Percentiles rank a stretch among this genome's conserved stretches.
phyloP scores from a whole-genome alignment of 805 yeast species.

The Candida cerambycidarum region DNA sequence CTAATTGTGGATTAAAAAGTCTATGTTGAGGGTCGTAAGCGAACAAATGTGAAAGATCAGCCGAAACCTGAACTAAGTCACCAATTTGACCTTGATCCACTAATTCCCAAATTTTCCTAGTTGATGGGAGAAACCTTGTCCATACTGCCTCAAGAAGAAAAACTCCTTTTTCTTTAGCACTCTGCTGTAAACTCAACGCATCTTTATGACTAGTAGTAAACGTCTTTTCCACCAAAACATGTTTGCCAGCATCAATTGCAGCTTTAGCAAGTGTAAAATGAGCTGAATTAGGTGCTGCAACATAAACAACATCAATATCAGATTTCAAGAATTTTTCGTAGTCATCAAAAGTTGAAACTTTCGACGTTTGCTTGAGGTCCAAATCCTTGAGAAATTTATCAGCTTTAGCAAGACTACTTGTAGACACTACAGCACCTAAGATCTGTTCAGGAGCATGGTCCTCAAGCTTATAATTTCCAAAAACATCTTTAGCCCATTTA shows the following conservation, averaged over 20 bases:
- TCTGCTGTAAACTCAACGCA: constrained; percentile 16
- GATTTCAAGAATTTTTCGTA: not conserved
- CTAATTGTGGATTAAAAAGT: constrained; percentile 44
- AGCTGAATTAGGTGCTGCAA: constrained; percentile 48
- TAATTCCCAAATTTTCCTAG: constrained; percentile 29
- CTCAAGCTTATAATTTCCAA: not conserved
- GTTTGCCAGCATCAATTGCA: constrained; percentile 42
- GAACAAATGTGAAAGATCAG: constrained; percentile 43
- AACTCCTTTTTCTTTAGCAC: constrained; percentile 41
- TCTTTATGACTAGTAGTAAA: constrained; percentile 42
- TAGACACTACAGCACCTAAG: constrained; percentile 1
- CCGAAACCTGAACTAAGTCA: constrained; percentile 40
- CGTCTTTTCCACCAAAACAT: constrained; percentile 49
- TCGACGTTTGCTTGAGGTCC: not conserved
- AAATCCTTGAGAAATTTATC: not conserved
- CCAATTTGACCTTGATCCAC: constrained; percentile 47
- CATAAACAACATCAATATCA: constrained; percentile 41
- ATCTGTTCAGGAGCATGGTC: not conserved
- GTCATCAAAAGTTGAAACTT: not conserved
- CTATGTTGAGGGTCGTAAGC: constrained; percentile 33
- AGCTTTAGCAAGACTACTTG: not conserved
- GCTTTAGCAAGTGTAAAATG: constrained; percentile 39
- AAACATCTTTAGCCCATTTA: constrained; percentile 1
- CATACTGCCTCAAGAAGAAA: constrained; percentile 62
- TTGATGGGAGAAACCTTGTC: constrained; percentile 54